Conservation (phyloP, 352 stramenopile species). For the Phytopythium kandeliae region DNA sequence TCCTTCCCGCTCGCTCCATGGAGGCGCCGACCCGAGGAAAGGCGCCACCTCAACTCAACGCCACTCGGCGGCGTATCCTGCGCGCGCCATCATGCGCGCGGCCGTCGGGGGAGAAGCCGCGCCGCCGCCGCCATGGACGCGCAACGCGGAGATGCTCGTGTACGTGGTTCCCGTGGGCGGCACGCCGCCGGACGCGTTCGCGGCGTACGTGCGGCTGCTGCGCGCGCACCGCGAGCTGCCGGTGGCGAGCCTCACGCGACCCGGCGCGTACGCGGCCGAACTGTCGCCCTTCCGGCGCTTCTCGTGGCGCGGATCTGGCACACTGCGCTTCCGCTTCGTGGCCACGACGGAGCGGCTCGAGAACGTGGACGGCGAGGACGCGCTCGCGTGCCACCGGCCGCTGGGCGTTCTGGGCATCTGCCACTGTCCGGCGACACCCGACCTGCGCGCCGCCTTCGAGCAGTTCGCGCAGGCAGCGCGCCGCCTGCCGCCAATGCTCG, state of each 20-base stretch:
- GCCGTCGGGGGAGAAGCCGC: not conserved
- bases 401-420: conserved; percentile 76
- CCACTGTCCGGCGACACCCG: conserved; percentile 66
- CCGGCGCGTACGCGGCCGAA: conserved; percentile 71
- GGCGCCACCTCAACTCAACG: too few species aligned
- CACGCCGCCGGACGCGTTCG: conserved; percentile 55
- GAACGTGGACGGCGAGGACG: conserved; percentile 63
- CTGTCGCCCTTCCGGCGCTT: conserved; percentile 76
- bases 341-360: conserved; percentile 54
- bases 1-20: too few species aligned
- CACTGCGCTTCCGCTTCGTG: conserved; percentile 69
- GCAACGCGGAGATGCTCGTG: conserved; percentile 68
- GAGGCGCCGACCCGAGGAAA: too few species aligned
- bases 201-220: conserved; percentile 53
- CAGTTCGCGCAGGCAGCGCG: conserved; percentile 64
- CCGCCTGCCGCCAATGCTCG: conserved; percentile 59
- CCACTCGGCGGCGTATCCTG: too few species aligned
- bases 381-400: conserved; percentile 59
- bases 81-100: not conserved
- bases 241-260: conserved; percentile 61
- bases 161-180: conserved; percentile 74
- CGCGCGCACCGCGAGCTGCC: conserved; percentile 46
- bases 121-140: conserved; percentile 46
- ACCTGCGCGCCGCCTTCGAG: conserved; percentile 45
- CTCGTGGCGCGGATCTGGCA: conserved; percentile 51